Conservation (phyloP, 371 early-diverging fungal genomes). For the Coemansia sp. region DNA sequence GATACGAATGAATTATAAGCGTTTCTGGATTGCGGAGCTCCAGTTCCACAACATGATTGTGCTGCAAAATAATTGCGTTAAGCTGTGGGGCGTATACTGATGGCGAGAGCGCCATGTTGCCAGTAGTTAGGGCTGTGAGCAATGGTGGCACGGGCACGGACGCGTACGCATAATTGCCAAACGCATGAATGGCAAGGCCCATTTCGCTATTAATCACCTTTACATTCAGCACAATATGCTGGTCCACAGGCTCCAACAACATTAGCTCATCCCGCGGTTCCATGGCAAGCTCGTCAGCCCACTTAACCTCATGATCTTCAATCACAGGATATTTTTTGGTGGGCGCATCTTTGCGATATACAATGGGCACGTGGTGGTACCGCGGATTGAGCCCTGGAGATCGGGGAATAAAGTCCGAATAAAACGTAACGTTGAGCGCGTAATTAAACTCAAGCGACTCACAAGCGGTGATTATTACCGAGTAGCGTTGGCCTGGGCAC, state of each 20-base stretch:
- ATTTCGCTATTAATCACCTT: conserved; percentile 31
- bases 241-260: conserved; percentile 11
- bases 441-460: conserved; percentile 25
- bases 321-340: neutral
- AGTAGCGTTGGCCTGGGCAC: conserved; percentile 67
- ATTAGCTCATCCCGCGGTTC: conserved; percentile 2
- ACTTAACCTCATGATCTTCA: conserved; percentile 41
- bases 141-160: conserved; percentile 45
- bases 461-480: conserved; percentile 67
- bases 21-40: conserved; percentile 64
- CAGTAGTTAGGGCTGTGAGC: conserved; percentile 63
- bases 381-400: conserved; percentile 7
- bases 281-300: conserved; percentile 54
- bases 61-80: conserved; percentile 45
- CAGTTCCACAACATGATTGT: conserved; percentile 58
- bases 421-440: conserved; percentile 19
- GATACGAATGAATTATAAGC: conserved; percentile 69
- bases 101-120: conserved; percentile 55
- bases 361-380: conserved; percentile 6
- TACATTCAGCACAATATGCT: neutral
- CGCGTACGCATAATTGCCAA: conserved; percentile 40
- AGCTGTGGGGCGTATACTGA: conserved; percentile 61
- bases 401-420: conserved; percentile 8
- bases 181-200: conserved; percentile 62
- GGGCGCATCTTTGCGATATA: conserved; percentile 3